Conservation (phyloP, 768 basidiomycete species). For the Asterophora parasitica region DNA sequence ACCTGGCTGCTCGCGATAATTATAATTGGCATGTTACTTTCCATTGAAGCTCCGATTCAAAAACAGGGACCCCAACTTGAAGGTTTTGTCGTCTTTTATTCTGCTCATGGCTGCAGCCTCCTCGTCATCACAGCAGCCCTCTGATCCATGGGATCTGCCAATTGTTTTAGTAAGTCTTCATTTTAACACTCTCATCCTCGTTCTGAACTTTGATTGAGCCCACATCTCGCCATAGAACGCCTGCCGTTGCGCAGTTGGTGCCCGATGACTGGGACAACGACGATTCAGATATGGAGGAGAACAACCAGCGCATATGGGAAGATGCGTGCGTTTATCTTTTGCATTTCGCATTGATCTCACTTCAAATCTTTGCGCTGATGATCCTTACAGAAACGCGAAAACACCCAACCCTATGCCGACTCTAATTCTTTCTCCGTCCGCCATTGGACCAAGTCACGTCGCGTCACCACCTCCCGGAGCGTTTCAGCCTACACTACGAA, state of each 20-base stretch:
- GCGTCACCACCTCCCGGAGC: conserved; percentile 51
- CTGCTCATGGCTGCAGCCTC: conserved; percentile 12
- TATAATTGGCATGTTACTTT: too few species aligned
- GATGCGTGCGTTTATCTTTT: conserved; percentile 52
- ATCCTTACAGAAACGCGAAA: conserved; percentile 46
- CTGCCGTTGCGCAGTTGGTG: conserved; percentile 4
- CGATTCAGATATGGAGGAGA: conserved; percentile 27
- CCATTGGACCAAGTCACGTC: conserved; percentile 29
- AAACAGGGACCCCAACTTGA: too few species aligned
- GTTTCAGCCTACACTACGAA: conserved; percentile 60
- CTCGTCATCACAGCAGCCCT: conserved; percentile 14
- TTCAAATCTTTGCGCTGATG: neutral
- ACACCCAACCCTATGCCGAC: conserved; percentile 65
- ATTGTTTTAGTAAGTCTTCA: conserved; percentile 11
- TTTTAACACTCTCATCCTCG: neutral
- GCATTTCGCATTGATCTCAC: neutral
- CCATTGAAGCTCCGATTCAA: too few species aligned
- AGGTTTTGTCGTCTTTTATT: neutral
- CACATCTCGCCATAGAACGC: conserved; percentile 10
- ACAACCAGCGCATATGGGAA: conserved; percentile 58
- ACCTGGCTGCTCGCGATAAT: too few species aligned
- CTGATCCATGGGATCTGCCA: conserved; percentile 20
- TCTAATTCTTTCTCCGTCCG: conserved; percentile 40
- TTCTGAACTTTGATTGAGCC: conserved; percentile 8
- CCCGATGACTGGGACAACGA: conserved; percentile 29